Percentiles rank a stretch among this genome's conserved stretches.
phyloP scores from a whole-genome alignment of 176 grass and related monocot genomes.

The Eragrostis nindensis region DNA sequence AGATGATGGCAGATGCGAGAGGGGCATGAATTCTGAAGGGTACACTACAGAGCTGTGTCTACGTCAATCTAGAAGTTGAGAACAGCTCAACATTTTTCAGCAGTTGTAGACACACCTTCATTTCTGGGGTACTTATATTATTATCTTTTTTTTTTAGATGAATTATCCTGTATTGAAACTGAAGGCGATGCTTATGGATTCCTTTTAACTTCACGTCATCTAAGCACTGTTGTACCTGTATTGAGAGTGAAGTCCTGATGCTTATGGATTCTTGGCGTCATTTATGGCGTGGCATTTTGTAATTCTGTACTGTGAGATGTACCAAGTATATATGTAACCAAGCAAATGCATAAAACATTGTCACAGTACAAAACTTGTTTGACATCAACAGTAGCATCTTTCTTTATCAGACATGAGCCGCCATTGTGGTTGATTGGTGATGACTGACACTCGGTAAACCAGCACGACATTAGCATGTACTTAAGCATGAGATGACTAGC shows the following conservation, averaged over 20 bases:
- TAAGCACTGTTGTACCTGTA: background rate
- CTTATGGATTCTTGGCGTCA: background rate
- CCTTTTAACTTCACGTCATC: background rate
- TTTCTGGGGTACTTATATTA: background rate
- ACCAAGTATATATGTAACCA: too few species aligned
- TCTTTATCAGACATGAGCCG: too few species aligned
- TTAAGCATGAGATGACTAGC: too few species aligned
- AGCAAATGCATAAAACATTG: too few species aligned
- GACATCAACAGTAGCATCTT: too few species aligned
- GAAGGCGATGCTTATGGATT: background rate
- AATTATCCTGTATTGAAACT: too few species aligned
- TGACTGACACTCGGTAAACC: too few species aligned
- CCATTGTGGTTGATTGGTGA: too few species aligned
- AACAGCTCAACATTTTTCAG: background rate
- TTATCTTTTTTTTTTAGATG: too few species aligned
- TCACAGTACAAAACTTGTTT: too few species aligned
- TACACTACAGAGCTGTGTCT: background rate
- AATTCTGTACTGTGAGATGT: background rate
- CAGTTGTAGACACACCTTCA: background rate
- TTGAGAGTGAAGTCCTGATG: background rate
- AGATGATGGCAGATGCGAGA: background rate
- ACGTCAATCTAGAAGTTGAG: background rate
- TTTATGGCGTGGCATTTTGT: too few species aligned
- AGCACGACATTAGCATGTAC: too few species aligned
- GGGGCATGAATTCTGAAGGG: background rate